Base-by-base conservation (phyloP, 192 early-diverging fungal genomes). In the Mortierella claussenii region DNA sequence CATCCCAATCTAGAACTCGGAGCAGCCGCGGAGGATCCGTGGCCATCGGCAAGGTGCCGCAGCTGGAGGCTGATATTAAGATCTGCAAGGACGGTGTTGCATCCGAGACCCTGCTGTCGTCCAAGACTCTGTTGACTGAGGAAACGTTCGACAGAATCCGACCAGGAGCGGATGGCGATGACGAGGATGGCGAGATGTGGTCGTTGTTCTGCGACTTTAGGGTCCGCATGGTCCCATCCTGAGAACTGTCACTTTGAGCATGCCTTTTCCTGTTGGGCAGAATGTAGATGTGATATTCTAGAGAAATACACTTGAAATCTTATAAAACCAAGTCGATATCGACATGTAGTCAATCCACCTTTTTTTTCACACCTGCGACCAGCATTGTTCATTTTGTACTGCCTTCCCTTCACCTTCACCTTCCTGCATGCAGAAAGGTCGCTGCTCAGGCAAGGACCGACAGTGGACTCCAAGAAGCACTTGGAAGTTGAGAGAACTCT, bases 221-320 rank as follows among this genome's bases (percentile, higher is more conserved):
- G 1, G 71, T 75, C 44, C 40, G 52, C 40, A 55, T 75, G 63
- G 71, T 75, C n/a, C n/a, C n/a, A n/a, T n/a, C n/a, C n/a, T n/a
- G n/a, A n/a, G n/a, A n/a, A n/a, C n/a, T n/a, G n/a, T n/a, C n/a
- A n/a, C n/a, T n/a, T n/a, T n/a, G n/a, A n/a, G n/a, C n/a, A n/a
- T n/a, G n/a, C n/a, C n/a, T n/a, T n/a, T n/a, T n/a, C n/a, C n/a
- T n/a, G n/a, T n/a, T n/a, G n/a, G n/a, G n/a, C n/a, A n/a, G n/a
- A n/a, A n/a, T n/a, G n/a, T n/a, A n/a, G 18, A 36, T 55, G 27
- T 21, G 21, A 56, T 42, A 42, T 42, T 28, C 8, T 27, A 57
- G 44, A 44, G 15, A 45, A 45, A 26, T 15, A 52, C 7, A 52
- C n/a, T 37, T 40, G 23, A 20, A 13, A 9, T 45, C n/a, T n/a